Conservation (phyloP, 2,329 filamentous ascomycete genomes). For the Pseudopyricularia javanii region DNA sequence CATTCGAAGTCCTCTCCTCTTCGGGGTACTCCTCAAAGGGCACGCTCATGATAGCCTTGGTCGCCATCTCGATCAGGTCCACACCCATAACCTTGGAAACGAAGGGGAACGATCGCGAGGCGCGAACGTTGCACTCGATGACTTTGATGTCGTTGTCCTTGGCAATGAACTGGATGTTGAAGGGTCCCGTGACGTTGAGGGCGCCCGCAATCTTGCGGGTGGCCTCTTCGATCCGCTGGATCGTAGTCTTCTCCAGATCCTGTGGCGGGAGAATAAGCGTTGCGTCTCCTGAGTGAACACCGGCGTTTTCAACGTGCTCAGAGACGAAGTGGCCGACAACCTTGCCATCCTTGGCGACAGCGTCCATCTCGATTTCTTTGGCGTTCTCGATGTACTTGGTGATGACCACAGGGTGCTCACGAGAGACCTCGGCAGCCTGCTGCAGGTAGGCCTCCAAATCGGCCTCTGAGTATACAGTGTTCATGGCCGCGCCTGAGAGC, state of each 20-base stretch:
- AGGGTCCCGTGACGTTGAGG: slow-evolving; percentile 90
- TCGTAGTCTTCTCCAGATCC: slow-evolving; percentile 80
- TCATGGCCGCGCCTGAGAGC: slow-evolving; percentile 95
- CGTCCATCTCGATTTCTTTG: slow-evolving; percentile 99
- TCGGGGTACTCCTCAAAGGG: slow-evolving; percentile 75
- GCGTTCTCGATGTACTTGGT: slow-evolving; percentile 99
- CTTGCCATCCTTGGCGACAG: slow-evolving; percentile 78
- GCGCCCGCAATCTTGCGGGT: slow-evolving; percentile 91
- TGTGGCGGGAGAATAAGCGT: slow-evolving; percentile 92
- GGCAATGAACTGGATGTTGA: slow-evolving; percentile 99
- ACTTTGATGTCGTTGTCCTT: slow-evolving; percentile 99
- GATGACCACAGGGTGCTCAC: slow-evolving; percentile 93
- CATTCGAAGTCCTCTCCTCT: slow-evolving; percentile 62
- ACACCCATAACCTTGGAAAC: slow-evolving; percentile 98
- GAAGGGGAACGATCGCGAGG: slow-evolving; percentile 93
- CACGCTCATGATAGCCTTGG: slow-evolving; percentile 84
- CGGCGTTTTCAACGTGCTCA: slow-evolving; percentile 96
- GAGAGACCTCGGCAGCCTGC: slow-evolving; percentile 85
- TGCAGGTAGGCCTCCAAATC: slow-evolving; percentile 80
- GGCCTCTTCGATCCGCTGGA: slow-evolving; percentile 83
- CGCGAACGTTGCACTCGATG: slow-evolving; percentile 96
- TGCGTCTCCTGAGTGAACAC: slow-evolving; percentile 95
- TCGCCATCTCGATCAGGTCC: slow-evolving; percentile 96
- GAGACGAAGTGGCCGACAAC: slow-evolving; percentile 96
- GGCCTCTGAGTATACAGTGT: slow-evolving; percentile 93